Evolutionary conservation across 1,284 basidiomycete species (phyloP).

Genomic region (Cutaneotrichosporon sp.): DNA sequence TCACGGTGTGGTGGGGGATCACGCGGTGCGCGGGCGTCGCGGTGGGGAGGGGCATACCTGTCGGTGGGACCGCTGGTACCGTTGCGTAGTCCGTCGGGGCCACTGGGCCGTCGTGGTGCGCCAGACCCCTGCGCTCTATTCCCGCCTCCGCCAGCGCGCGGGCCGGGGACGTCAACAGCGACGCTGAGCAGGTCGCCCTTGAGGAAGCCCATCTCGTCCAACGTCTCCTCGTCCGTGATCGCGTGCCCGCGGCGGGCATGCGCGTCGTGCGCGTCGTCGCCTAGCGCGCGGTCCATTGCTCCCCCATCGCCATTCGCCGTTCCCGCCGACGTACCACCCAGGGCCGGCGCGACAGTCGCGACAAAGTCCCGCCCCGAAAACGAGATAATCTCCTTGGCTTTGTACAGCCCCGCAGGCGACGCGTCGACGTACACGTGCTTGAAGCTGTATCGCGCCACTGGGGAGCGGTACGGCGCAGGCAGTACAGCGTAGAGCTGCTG

Average conservation of each 20-base stretch:
- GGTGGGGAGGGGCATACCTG: too few relatives aligned
- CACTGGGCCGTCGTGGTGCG: too few relatives aligned
- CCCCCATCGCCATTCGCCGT: neutral
- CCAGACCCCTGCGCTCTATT: too few relatives aligned
- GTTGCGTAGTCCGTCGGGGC: too few relatives aligned
- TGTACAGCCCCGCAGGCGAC: conserved; percentile 35
- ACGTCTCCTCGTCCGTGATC: conserved; percentile 36
- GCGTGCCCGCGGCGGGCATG: conserved; percentile 1
- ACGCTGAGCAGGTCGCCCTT: conserved; percentile 42
- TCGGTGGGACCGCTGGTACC: too few relatives aligned
- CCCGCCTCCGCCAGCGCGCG: conserved; percentile 15
- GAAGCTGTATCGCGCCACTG: conserved; percentile 35
- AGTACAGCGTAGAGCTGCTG: conserved; percentile 37
- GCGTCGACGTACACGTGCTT: conserved; percentile 45
- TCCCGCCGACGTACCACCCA: neutral
- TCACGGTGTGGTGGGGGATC: neutral
- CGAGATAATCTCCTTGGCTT: conserved; percentile 30
- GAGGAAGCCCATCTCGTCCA: conserved; percentile 40
- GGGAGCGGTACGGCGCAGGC: conserved; percentile 38
- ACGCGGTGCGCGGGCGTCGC: neutral
- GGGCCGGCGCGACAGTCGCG: conserved; percentile 1
- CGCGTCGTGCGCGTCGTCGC: conserved; percentile 23
- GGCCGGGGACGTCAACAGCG: conserved; percentile 33
- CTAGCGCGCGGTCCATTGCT: conserved; percentile 19
- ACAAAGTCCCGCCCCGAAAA: conserved; percentile 37